phyloP scores from a whole-genome alignment of 2,329 filamentous ascomycete genomes.

The Tolypocladium endophyticum region DNA sequence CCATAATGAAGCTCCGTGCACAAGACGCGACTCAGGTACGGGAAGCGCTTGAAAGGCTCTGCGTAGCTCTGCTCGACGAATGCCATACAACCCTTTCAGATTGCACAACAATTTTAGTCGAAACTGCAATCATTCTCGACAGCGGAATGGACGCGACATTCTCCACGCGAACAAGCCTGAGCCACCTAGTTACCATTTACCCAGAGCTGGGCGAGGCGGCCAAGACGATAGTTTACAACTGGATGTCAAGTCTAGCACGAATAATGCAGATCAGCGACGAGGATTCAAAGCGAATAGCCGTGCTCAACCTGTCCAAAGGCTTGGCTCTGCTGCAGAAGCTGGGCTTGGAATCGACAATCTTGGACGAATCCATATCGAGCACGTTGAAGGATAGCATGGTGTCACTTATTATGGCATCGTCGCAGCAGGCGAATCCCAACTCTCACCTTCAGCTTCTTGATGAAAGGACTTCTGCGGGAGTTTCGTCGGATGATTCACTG shows the following conservation, averaged over 20 bases:
- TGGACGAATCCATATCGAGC: slow-evolving; percentile 56
- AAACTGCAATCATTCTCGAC: slow-evolving; percentile 66
- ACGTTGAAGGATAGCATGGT: slow-evolving; percentile 67
- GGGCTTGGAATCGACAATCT: slow-evolving; percentile 51
- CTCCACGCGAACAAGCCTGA: slow-evolving; percentile 39
- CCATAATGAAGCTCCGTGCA: slow-evolving; percentile 63
- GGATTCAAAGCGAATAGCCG: slow-evolving; percentile 57
- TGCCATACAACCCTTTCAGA: slow-evolving; percentile 64
- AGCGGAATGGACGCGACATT: slow-evolving; percentile 33
- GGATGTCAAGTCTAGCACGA: slow-evolving; percentile 71
- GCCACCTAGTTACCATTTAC: slow-evolving; percentile 53
- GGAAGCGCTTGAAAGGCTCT: slow-evolving; percentile 57
- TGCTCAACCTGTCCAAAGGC: slow-evolving; percentile 67
- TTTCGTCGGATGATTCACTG: slow-evolving; percentile 6
- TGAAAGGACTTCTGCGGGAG: slow-evolving; percentile 7
- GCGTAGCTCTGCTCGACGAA: slow-evolving; percentile 64
- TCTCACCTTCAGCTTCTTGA: slow-evolving; percentile 18
- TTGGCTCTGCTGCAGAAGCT: slow-evolving; percentile 55
- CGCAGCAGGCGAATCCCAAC: slow-evolving; percentile 10
- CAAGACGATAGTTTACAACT: slow-evolving; percentile 65
- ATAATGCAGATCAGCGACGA: slow-evolving; percentile 81
- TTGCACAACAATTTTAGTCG: slow-evolving; percentile 61
- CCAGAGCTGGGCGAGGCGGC: slow-evolving; percentile 51
- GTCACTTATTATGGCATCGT: slow-evolving; percentile 17
- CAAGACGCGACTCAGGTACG: slow-evolving; percentile 62